A percentile compares a stretch with the other conserved stretches of the same genome.
Conservation (phyloP, 306 rosid genomes). For the Alnus rubra region DNA sequence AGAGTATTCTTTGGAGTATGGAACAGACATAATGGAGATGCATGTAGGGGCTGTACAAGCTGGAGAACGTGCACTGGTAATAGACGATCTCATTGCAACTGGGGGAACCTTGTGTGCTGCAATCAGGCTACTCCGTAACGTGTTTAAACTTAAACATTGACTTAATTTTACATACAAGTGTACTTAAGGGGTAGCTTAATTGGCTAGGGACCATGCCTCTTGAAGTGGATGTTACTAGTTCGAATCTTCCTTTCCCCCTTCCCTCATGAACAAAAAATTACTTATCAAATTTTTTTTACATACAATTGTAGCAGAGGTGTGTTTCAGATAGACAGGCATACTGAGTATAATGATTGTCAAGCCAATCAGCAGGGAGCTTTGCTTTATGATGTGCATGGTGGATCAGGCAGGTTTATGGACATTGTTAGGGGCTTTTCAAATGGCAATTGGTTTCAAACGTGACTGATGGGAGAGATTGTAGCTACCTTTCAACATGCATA, state of each 20-base stretch:
- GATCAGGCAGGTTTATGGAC: slow-evolving; percentile 9
- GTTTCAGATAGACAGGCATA: background rate
- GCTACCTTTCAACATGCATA: background rate
- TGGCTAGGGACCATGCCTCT: too few species aligned
- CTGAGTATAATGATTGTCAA: background rate
- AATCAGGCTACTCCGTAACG: slow-evolving; percentile 79
- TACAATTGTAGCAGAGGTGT: background rate
- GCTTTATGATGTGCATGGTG: background rate
- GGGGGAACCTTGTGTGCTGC: slow-evolving; percentile 97
- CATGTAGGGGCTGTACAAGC: slow-evolving; percentile 89
- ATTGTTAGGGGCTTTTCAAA: slow-evolving; percentile 15
- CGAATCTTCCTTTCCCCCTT: too few species aligned
- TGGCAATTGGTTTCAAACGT: background rate
- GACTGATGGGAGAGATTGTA: slow-evolving; percentile 17
- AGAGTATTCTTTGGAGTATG: slow-evolving; percentile 94
- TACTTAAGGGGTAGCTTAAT: too few species aligned
- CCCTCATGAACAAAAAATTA: too few species aligned
- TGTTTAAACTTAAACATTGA: background rate
- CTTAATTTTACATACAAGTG: background rate
- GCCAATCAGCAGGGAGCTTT: background rate
- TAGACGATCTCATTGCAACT: slow-evolving; percentile 97
- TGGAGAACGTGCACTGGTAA: slow-evolving; percentile 89
- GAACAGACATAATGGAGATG: slow-evolving; percentile 95
- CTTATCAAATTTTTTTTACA: too few species aligned
- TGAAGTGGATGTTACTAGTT: too few species aligned